Conservation (phyloP, 2,329 filamentous ascomycete genomes). For the Colletotrichum karsti region DNA sequence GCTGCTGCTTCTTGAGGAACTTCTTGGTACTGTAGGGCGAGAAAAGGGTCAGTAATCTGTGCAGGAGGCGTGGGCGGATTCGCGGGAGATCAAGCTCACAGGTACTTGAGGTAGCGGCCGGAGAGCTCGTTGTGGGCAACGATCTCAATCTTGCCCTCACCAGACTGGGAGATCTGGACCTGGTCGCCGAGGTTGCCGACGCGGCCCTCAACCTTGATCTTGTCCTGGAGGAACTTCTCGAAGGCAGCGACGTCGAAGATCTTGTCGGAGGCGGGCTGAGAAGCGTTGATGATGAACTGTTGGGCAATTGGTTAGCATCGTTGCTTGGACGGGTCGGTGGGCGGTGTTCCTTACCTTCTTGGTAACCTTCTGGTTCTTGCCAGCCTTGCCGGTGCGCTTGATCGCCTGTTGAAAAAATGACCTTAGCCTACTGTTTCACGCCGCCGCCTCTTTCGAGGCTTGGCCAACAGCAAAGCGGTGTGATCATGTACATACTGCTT, state of each 20-base stretch:
- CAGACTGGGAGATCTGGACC: conserved; percentile 88
- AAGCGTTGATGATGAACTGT: conserved; percentile 99
- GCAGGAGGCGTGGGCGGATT: background rate
- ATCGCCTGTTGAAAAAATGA: conserved; percentile 60
- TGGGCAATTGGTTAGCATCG: background rate
- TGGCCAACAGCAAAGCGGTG: conserved; percentile 94
- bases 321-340: background rate
- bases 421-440: conserved; percentile 97
- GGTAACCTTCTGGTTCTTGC: conserved; percentile 77
- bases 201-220: conserved; percentile 99
- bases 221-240: conserved; percentile 99
- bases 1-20: conserved; percentile 99
- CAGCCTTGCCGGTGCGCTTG: conserved; percentile 73
- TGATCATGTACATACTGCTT: conserved; percentile 82
- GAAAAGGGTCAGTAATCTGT: background rate
- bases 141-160: conserved; percentile 98
- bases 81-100: conserved; percentile 67
- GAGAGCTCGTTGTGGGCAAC: conserved; percentile 98
- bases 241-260: conserved; percentile 99
- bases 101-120: conserved; percentile 99
- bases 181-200: conserved; percentile 97
- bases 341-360: conserved; percentile 74
- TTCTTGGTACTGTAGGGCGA: conserved; percentile 85
- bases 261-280: conserved; percentile 98
- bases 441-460: conserved; percentile 58